Base-by-base conservation (phyloP, 1,284 basidiomycete genomes). In the Hemileccinum hortonii region DNA sequence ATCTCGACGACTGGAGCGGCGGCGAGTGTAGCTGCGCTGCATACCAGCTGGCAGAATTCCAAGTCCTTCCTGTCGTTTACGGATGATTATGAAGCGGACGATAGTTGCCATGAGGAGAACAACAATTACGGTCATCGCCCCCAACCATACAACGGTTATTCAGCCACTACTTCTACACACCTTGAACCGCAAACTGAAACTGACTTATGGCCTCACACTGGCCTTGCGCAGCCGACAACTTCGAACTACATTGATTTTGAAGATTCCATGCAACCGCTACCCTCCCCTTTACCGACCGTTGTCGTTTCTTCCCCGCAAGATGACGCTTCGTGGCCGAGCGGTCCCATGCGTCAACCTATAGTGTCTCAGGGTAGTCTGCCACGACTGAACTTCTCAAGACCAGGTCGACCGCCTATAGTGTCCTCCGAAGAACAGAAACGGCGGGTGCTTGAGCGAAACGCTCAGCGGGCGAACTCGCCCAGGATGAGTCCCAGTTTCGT, bases 371-470 rank as follows among this genome's bases (percentile, higher is more conserved):
- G 14, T 29, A 49, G 56, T 37, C 71, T 75, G 21, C 66, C 73
- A 16, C 68, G 70, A 14, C 61, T 74, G 36, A 84, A 84, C 61
- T 83, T 81, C 60, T 84, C 83, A 19, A 71, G 79, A 47, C 82
- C 82, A 42, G 74, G 74, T 47, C 75, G 78, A 38, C 75, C 77
- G n/a, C 69, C 71, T 22, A 67, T 72, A 54, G 67, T 75, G 24
- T 69, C 71, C 15, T 72, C 77, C 38, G 78, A 80, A 49, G 80
- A 81, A 43, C 73, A 77, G 58, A 87, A 87, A 58, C 74, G 76
- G 33, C 73, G 73, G 50, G 86, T 87, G 11, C 69, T 87, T 38
- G 77, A 84, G 62, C 74, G 86, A 38, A 86, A 86, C 62, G 66
- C 74, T 24, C 71, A 67, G 43, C 69, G 75, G 42, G 42, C 44